phyloP scores from a whole-genome alignment of 2,329 filamentous ascomycete species.

The Monilinia vaccinii-corymbosi region DNA sequence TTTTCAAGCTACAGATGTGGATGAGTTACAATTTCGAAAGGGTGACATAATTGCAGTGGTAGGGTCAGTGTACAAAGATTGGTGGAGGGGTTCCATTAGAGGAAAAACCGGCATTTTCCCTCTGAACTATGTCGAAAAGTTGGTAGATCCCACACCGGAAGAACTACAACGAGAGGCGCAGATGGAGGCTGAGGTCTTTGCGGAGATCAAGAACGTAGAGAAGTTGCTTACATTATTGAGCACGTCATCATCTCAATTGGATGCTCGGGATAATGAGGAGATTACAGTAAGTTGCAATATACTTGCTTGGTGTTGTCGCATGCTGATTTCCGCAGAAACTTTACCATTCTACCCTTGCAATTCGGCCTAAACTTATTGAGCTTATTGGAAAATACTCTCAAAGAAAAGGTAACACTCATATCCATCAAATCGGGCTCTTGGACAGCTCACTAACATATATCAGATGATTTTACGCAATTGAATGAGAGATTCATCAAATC shows the following conservation, averaged over 20 bases:
- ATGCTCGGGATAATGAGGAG: constrained; percentile 91
- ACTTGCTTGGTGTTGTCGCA: background rate
- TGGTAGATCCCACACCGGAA: constrained; percentile 87
- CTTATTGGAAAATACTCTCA: constrained; percentile 98
- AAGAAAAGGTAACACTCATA: constrained; percentile 67
- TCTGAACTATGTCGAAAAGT: constrained; percentile 96
- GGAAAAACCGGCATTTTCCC: constrained; percentile 97
- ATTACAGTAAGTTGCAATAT: constrained; percentile 56
- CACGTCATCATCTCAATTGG: constrained; percentile 68
- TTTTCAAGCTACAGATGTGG: constrained; percentile 87
- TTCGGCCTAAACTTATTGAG: constrained; percentile 93
- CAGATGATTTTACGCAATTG: constrained; percentile 95
- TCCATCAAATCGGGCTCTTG: background rate
- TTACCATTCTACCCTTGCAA: constrained; percentile 90
- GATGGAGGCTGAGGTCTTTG: constrained; percentile 79
- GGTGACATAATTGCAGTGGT: constrained; percentile 95
- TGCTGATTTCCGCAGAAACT: constrained; percentile 45
- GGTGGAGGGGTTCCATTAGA: constrained; percentile 94
- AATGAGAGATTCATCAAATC: constrained; percentile 99
- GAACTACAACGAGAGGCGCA: constrained; percentile 92
- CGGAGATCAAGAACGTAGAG: constrained; percentile 68
- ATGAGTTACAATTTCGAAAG: constrained; percentile 92
- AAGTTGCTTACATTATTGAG: constrained; percentile 83
- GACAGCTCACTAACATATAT: constrained; percentile 12
- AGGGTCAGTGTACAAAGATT: constrained; percentile 97